phyloP scores from a whole-genome alignment of 768 basidiomycete genomes.

The Suillus cothurnatus region DNA sequence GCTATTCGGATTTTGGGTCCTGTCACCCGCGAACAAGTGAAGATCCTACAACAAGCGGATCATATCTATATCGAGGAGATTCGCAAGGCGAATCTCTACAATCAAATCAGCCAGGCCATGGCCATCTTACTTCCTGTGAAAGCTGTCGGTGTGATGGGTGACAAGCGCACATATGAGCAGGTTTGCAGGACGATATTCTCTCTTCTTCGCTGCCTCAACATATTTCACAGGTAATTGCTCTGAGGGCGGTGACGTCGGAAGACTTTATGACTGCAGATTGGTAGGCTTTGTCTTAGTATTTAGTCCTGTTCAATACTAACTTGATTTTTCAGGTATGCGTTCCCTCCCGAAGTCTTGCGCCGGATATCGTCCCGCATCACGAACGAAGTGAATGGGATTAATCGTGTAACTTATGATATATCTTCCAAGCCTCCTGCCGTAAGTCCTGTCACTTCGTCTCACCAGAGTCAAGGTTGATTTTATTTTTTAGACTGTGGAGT shows the following conservation, averaged over 20 bases:
- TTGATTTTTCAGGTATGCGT: slow-evolving; percentile 76
- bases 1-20: slow-evolving; percentile 98
- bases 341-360: slow-evolving; percentile 86
- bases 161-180: slow-evolving; percentile 95
- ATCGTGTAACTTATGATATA: slow-evolving; percentile 94
- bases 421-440: slow-evolving; percentile 97
- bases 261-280: slow-evolving; percentile 99
- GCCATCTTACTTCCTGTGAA: slow-evolving; percentile 94
- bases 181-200: slow-evolving; percentile 35
- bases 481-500: slow-evolving; percentile 43
- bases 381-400: slow-evolving; percentile 96
- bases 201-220: slow-evolving; percentile 9
- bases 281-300: slow-evolving; percentile 43
- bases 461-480: not conserved
- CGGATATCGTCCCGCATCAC: slow-evolving; percentile 96
- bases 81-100: slow-evolving; percentile 87
- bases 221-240: slow-evolving; percentile 72
- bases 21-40: slow-evolving; percentile 91
- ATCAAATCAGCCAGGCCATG: slow-evolving; percentile 95
- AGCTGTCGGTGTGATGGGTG: slow-evolving; percentile 98
- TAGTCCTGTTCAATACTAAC: slow-evolving; percentile 22
- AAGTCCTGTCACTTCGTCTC: slow-evolving; percentile 28
- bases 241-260: slow-evolving; percentile 95
- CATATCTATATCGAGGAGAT: slow-evolving; percentile 98
- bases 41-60: slow-evolving; percentile 89